Conservation (phyloP, 2,329 filamentous ascomycete genomes). For the Sclerotinia sclerotiorum region DNA sequence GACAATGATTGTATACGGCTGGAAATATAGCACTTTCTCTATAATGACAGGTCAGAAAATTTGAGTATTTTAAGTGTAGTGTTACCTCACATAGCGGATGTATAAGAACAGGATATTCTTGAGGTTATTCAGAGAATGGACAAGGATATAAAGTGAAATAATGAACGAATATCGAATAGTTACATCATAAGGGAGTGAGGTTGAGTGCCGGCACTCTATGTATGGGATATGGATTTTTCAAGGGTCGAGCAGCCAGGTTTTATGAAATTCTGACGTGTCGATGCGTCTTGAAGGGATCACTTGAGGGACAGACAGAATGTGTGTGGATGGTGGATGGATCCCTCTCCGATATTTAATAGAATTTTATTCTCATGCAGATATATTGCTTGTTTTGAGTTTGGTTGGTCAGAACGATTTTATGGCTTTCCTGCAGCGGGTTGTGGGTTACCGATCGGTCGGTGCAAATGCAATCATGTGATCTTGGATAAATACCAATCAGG, state of each 20-base stretch:
- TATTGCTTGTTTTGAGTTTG: conserved; percentile 19
- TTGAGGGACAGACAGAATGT: conserved; percentile 4
- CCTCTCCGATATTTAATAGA: conserved; percentile 20
- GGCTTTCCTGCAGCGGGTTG: conserved; percentile 22
- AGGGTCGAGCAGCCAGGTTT: conserved; percentile 18
- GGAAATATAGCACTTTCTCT: conserved; percentile 4
- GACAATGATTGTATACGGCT: background rate
- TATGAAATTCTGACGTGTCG: conserved; percentile 24
- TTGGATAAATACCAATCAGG: conserved; percentile 15
- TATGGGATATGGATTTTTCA: conserved; percentile 4
- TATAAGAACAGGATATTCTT: background rate
- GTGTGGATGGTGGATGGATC: conserved; percentile 22
- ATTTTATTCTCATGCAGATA: conserved; percentile 22
- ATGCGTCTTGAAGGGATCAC: conserved; percentile 19
- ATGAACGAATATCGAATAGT: conserved; percentile 4
- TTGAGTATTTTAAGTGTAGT: background rate
- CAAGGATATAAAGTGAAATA: conserved; percentile 4
- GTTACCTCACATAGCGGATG: conserved; percentile 19
- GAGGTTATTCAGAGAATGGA: conserved; percentile 14
- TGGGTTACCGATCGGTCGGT: conserved; percentile 21
- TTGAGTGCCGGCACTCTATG: conserved; percentile 24
- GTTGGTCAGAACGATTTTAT: conserved; percentile 19
- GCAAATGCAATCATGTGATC: conserved; percentile 22
- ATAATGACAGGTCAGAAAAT: conserved; percentile 12
- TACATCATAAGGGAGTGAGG: conserved; percentile 21